These are phyloP conservation scores for Suillus cothurnatus DNA, from an alignment of 768 basidiomycete species.

Conservation along the genomic window DNA sequence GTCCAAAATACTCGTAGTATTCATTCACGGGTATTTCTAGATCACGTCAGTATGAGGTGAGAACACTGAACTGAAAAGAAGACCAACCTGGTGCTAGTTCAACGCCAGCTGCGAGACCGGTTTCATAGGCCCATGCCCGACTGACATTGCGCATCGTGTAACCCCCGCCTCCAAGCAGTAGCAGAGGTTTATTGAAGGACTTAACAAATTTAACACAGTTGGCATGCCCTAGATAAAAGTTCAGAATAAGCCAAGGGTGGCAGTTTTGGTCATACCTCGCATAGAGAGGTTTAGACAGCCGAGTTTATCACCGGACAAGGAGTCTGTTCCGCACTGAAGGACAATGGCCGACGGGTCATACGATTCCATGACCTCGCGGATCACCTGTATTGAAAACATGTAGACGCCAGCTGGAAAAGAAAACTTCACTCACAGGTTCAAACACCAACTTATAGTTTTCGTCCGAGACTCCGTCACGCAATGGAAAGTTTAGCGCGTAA, in stretches of 20 bases:
- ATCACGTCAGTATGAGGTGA: constrained; percentile 12
- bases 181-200: constrained; percentile 91
- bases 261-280: constrained; percentile 55
- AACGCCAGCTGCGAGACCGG: constrained; percentile 95
- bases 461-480: constrained; percentile 94
- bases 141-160: constrained; percentile 99
- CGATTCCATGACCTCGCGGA: constrained; percentile 89
- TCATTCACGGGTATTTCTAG: constrained; percentile 98
- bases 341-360: constrained; percentile 96
- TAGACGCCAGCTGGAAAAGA: background rate
- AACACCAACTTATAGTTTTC: constrained; percentile 95
- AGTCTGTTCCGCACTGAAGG: constrained; percentile 97
- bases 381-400: constrained; percentile 59
- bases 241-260: constrained; percentile 2
- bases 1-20: constrained; percentile 99
- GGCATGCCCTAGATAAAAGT: constrained; percentile 73
- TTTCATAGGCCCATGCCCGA: constrained; percentile 97
- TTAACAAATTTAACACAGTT: constrained; percentile 98
- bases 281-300: constrained; percentile 97
- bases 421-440: constrained; percentile 70
- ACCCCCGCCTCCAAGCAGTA: constrained; percentile 94
- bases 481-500: constrained; percentile 92
- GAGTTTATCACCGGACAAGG: constrained; percentile 92
- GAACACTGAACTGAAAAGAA: background rate
- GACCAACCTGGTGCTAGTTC: constrained; percentile 79